A percentile compares a stretch with the other conserved stretches of the same genome.
phyloP scores from a whole-genome alignment of 805 yeast genomes.

The Pichia kluyveri region DNA sequence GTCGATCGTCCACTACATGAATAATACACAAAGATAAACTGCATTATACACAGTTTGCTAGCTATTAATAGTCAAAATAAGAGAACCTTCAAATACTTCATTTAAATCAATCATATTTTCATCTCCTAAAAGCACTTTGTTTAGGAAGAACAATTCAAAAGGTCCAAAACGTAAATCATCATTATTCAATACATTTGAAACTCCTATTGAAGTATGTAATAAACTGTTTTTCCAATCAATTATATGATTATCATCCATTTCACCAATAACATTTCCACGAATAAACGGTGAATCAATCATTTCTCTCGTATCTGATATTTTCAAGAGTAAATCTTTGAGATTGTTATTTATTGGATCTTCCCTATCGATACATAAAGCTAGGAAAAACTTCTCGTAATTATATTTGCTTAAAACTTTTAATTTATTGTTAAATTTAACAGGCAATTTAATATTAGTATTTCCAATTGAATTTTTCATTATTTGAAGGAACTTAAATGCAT shows the following conservation, averaged over 20 bases:
- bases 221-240: not conserved
- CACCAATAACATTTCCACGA: not conserved
- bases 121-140: not conserved
- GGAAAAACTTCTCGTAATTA: slow-evolving; percentile 10
- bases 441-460: not conserved
- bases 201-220: not conserved
- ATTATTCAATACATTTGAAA: not conserved
- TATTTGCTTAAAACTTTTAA: slow-evolving; percentile 5
- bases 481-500: slow-evolving; percentile 8
- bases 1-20: not conserved
- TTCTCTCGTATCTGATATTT: not conserved
- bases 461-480: not conserved
- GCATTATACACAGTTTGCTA: too few species aligned
- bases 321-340: not conserved
- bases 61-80: too few species aligned
- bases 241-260: not conserved
- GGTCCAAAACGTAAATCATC: not conserved
- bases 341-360: not conserved
- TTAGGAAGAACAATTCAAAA: not conserved
- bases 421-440: not conserved
- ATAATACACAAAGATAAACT: too few species aligned
- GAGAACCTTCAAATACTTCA: not conserved
- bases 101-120: too few species aligned
- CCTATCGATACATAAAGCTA: slow-evolving; percentile 1
- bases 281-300: not conserved